phyloP scores from a whole-genome alignment of 2,329 filamentous ascomycete species.

The Penicillium sp. region DNA sequence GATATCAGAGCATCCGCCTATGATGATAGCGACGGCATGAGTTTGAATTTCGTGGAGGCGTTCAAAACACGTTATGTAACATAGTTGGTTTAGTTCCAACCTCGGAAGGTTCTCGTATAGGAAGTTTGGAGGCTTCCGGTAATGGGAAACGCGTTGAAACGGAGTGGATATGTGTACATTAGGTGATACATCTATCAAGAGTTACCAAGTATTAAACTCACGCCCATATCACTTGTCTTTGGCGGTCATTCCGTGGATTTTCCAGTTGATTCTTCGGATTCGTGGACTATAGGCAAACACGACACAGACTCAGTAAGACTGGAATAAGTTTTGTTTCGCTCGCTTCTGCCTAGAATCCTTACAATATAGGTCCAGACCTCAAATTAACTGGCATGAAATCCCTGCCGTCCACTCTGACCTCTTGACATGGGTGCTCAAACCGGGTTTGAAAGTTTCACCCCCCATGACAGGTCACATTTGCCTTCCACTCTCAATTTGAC shows the following conservation, averaged over 20 bases:
- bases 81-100: slow-evolving; percentile 2
- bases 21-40: slow-evolving; percentile 4
- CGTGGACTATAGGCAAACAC: neutral
- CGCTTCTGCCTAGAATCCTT: neutral
- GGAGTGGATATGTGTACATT: neutral
- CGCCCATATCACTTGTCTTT: neutral
- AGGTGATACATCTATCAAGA: neutral
- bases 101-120: neutral
- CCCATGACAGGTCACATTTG: neutral
- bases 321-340: too few relatives aligned
- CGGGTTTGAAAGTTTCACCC: neutral
- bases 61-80: slow-evolving; percentile 16
- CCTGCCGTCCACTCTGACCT: neutral
- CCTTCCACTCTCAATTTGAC: neutral
- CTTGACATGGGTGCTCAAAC: neutral
- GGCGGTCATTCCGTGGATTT: neutral
- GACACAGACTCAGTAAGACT: too few relatives aligned
- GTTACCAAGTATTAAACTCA: neutral
- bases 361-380: neutral
- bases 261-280: neutral
- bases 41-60: slow-evolving; percentile 16
- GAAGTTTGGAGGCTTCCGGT: too few relatives aligned
- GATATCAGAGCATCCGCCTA: neutral
- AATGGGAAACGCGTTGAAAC: neutral
- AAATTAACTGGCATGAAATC: neutral